Conservation (phyloP, 164 flowering plant species). For the Piper longum region DNA sequence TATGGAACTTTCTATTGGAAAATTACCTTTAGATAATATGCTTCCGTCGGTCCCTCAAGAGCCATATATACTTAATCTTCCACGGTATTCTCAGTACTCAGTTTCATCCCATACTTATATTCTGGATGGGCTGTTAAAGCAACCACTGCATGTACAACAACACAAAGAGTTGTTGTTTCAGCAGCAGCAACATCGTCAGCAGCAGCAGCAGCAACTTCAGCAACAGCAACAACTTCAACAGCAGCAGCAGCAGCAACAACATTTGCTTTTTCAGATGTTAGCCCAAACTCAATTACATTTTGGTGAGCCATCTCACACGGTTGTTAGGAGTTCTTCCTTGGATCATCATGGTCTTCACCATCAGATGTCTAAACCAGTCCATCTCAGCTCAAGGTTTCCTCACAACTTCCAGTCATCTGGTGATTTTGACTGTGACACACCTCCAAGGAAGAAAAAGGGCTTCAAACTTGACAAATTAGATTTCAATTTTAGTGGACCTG, state of each 20-base stretch:
- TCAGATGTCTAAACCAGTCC: conserved; percentile 29
- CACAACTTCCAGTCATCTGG: conserved; percentile 12
- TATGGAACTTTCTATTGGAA: conserved; percentile 31
- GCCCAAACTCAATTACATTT: conserved; percentile 38
- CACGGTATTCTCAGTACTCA: conserved; percentile 67
- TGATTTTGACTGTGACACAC: no score
- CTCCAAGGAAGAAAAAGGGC: no score
- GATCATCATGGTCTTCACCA: conserved; percentile 32
- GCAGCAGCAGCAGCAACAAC: conserved; percentile 52
- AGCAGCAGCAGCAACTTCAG: no score
- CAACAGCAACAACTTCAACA: no score
- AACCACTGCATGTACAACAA: conserved; percentile 56
- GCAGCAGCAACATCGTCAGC: conserved; percentile 36
- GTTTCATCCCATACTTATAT: conserved; percentile 41
- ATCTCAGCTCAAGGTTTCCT: conserved; percentile 24
- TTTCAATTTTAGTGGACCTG: no score
- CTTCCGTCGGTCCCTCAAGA: conserved; percentile 56
- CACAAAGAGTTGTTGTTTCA: conserved; percentile 38
- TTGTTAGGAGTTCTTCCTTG: conserved; percentile 26
- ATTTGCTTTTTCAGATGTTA: conserved; percentile 65
- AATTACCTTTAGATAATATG: conserved; percentile 41
- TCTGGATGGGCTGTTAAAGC: conserved; percentile 51
- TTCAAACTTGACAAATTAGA: no score
- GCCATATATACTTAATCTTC: conserved; percentile 52
- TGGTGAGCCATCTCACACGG: conserved; percentile 42